A percentile compares a stretch with the other conserved stretches of the same genome.
Evolutionary conservation across 1,139 yeast genomes (phyloP).

Genomic region (Saccharomyces hybrid): DNA sequence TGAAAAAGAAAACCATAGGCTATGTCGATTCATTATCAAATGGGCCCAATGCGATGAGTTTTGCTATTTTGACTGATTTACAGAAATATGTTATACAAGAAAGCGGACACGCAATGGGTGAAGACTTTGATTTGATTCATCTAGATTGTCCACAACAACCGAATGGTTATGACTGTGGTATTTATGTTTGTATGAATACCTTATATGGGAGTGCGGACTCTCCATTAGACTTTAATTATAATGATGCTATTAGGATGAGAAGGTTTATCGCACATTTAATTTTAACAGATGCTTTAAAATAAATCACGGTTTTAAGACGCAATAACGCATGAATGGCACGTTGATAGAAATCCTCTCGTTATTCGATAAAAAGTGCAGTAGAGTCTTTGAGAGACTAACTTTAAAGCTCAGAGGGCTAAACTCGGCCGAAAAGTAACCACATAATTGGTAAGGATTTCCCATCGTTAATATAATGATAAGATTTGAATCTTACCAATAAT

Average conservation of each 20-base stretch:
- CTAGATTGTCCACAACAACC: slow-evolving; percentile 70
- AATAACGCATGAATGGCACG: no score
- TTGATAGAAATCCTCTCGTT: no score
- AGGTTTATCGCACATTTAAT: slow-evolving; percentile 49
- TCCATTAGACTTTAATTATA: slow-evolving; percentile 50
- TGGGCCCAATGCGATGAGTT: slow-evolving; percentile 44
- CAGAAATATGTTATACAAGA: slow-evolving; percentile 55
- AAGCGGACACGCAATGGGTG: slow-evolving; percentile 37
- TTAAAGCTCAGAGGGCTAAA: no score
- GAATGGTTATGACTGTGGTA: slow-evolving; percentile 95
- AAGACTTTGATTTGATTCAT: slow-evolving; percentile 34
- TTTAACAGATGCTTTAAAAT: slow-evolving; percentile 10
- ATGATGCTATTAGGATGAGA: slow-evolving; percentile 64
- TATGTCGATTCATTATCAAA: slow-evolving; percentile 68
- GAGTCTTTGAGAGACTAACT: no score
- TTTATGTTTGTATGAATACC: slow-evolving; percentile 78
- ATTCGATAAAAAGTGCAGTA: no score
- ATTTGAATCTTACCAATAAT: no score
- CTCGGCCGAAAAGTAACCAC: no score
- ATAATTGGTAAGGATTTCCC: no score
- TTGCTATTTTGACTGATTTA: slow-evolving; percentile 46
- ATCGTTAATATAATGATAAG: no score
- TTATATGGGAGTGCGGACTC: slow-evolving; percentile 46
- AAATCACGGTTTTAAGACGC: no score
- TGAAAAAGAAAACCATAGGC: slow-evolving; percentile 47